Percentiles rank a stretch among this genome's conserved stretches.
Conservation (phyloP, 192 early-diverging fungal species). For the Umbelopsis sp. region DNA sequence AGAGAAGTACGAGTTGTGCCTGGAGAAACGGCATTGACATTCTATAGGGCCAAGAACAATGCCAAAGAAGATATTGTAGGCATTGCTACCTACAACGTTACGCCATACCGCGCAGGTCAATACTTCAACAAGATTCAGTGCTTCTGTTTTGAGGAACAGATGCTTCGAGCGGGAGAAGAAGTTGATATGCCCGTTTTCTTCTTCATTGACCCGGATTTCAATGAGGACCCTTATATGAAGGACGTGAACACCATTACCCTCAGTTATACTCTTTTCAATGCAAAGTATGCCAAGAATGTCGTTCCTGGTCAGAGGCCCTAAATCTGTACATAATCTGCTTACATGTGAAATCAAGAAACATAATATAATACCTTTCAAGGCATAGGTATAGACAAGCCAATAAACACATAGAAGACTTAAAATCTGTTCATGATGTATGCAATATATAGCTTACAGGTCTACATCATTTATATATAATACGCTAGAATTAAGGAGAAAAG, state of each 20-base stretch:
- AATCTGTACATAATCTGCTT: background rate
- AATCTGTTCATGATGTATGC: background rate
- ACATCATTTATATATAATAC: background rate
- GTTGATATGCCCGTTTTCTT: constrained; percentile 98
- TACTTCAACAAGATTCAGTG: constrained; percentile 99
- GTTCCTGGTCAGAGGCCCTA: constrained; percentile 22
- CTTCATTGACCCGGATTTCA: constrained; percentile 97
- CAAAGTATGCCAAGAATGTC: constrained; percentile 46
- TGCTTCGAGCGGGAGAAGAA: constrained; percentile 83
- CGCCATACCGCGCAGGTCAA: constrained; percentile 87
- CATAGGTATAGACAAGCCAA: background rate
- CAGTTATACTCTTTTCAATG: constrained; percentile 95
- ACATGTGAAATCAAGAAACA: background rate
- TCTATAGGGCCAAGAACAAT: constrained; percentile 91
- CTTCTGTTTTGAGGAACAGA: constrained; percentile 99
- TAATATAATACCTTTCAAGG: background rate
- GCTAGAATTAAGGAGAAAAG: background rate
- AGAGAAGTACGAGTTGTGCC: constrained; percentile 87
- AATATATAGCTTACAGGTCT: background rate
- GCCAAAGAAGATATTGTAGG: constrained; percentile 89
- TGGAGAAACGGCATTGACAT: constrained; percentile 95
- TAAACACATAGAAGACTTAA: background rate
- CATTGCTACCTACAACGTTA: constrained; percentile 96
- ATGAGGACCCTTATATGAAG: constrained; percentile 91
- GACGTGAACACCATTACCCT: constrained; percentile 92